These are phyloP conservation scores for Blastobotrys serpentis DNA, from an alignment of 1,139 yeast genomes.

Conservation along the genomic window DNA sequence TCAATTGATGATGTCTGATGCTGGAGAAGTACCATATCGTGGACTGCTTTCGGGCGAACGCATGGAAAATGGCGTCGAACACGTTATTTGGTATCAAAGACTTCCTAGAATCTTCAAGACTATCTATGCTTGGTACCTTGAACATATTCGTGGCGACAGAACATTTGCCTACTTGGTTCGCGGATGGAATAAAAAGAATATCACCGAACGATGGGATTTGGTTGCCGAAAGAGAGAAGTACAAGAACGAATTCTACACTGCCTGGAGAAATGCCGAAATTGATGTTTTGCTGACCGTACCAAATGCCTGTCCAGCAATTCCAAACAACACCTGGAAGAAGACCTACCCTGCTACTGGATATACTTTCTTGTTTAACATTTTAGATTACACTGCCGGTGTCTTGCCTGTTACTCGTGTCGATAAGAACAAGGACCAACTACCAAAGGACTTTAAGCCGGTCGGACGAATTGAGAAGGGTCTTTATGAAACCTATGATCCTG, in stretches of 20 bases:
- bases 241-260: conserved; percentile 38
- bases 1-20: conserved; percentile 41
- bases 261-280: conserved; percentile 40
- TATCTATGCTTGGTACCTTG: conserved; percentile 40
- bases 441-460: conserved; percentile 37
- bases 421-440: conserved; percentile 43
- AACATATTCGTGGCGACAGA: conserved; percentile 38
- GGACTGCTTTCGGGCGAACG: conserved; percentile 38
- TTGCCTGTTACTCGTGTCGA: conserved; percentile 61
- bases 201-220: conserved; percentile 41
- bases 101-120: conserved; percentile 40
- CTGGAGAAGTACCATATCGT: conserved; percentile 35
- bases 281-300: conserved; percentile 43
- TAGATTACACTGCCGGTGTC: conserved; percentile 59
- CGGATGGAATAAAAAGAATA: conserved; percentile 41
- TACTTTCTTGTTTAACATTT: conserved; percentile 58
- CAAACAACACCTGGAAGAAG: conserved; percentile 40
- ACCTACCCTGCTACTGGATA: conserved; percentile 46
- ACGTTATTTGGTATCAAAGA: conserved; percentile 35
- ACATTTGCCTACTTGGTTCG: conserved; percentile 44
- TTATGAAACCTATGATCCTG: conserved; percentile 51
- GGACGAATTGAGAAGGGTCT: conserved; percentile 44
- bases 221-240: conserved; percentile 42
- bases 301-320: conserved; percentile 43
- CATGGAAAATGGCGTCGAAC: conserved; percentile 41